phyloP scores from a whole-genome alignment of 2,329 filamentous ascomycete genomes.

The Fusarium sterilihyphosum region DNA sequence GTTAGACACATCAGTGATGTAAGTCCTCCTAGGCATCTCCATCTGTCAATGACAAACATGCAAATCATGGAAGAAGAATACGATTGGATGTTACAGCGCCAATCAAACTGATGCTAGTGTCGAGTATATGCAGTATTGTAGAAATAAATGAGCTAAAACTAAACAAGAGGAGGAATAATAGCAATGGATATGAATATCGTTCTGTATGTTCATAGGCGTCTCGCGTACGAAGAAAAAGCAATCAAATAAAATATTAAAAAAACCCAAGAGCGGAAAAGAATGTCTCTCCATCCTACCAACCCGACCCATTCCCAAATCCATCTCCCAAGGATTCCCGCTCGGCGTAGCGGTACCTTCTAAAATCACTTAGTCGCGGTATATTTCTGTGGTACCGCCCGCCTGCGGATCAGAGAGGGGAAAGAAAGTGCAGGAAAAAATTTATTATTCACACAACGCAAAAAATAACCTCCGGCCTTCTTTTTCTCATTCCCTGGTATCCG shows the following conservation, averaged over 20 bases:
- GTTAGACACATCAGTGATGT: not conserved
- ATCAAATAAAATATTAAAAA: not conserved
- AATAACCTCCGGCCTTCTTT: constrained; percentile 47
- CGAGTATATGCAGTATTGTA: not conserved
- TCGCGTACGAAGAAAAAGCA: not conserved
- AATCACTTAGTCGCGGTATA: constrained; percentile 28
- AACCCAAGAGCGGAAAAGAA: constrained; percentile 14
- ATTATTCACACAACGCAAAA: constrained; percentile 55
- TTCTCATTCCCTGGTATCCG: constrained; percentile 39
- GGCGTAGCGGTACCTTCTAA: constrained; percentile 35
- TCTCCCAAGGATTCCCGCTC: constrained; percentile 34
- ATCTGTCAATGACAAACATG: constrained; percentile 15
- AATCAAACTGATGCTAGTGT: not conserved
- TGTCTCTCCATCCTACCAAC: constrained; percentile 23
- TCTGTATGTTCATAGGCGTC: not conserved
- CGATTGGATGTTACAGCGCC: not conserved
- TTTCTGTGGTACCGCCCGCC: constrained; percentile 18
- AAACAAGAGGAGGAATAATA: not conserved
- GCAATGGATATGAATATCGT: not conserved
- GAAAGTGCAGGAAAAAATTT: constrained; percentile 51
- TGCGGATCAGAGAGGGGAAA: constrained; percentile 37
- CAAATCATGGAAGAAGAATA: not conserved
- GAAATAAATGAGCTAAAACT: not conserved
- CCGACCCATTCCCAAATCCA: constrained; percentile 4
- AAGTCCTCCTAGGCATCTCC: not conserved